A percentile compares a stretch with the other conserved stretches of the same genome.
Evolutionary conservation across 768 basidiomycete genomes (phyloP).

Genomic region (Arthromyces matolae): DNA sequence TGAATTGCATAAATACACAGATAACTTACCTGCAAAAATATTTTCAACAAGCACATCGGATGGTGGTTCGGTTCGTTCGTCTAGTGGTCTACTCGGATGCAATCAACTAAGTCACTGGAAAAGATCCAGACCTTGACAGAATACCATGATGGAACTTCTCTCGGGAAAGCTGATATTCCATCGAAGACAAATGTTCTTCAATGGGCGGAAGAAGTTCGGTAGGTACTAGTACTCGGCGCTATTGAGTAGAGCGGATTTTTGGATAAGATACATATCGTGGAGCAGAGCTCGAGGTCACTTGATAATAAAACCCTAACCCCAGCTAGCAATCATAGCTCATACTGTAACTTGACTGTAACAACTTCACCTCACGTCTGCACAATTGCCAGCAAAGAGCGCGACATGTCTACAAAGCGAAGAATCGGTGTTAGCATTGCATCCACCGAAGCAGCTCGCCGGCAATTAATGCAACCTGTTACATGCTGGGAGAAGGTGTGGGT

Average conservation of each 20-base stretch:
- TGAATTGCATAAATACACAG: constrained; percentile 43
- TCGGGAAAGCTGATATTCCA: constrained; percentile 6
- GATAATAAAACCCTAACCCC: neutral
- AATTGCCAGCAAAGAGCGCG: constrained; percentile 5
- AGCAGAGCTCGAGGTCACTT: no score
- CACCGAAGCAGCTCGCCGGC: constrained; percentile 76
- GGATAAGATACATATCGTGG: no score
- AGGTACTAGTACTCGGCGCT: neutral
- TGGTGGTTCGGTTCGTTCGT: neutral
- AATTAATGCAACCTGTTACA: constrained; percentile 86
- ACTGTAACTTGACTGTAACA: no score
- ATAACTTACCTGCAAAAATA: constrained; percentile 3
- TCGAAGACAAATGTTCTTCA: constrained; percentile 43
- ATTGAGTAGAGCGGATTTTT: no score
- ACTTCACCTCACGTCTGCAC: constrained; percentile 1
- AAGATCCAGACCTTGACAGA: neutral
- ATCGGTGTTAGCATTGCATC: constrained; percentile 75
- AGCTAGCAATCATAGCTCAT: no score
- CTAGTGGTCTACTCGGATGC: neutral
- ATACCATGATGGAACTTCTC: neutral
- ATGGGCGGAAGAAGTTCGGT: constrained; percentile 53
- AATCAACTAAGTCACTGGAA: no score
- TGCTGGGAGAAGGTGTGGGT: constrained; percentile 84
- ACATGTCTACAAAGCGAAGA: constrained; percentile 70
- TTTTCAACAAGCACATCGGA: neutral